Percentiles rank a stretch among this genome's conserved stretches.
Evolutionary conservation across 768 basidiomycete species (phyloP).

Genomic region (Tylopilus intermedius): DNA sequence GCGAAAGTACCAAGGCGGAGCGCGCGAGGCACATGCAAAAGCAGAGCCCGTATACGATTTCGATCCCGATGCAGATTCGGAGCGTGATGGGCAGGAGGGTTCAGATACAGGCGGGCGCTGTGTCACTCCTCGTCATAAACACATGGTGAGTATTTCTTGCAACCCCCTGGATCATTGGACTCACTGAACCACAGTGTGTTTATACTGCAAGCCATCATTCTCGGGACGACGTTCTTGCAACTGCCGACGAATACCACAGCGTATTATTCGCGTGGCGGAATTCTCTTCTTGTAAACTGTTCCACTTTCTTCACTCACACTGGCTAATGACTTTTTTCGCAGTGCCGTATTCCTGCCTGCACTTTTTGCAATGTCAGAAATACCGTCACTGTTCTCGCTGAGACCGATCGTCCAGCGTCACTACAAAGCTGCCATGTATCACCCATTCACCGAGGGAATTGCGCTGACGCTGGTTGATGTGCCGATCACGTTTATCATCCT

Average conservation of each 20-base stretch:
- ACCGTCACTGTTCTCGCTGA: slow-evolving; percentile 42
- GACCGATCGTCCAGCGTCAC: slow-evolving; percentile 43
- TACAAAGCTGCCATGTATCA: slow-evolving; percentile 46
- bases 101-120: slow-evolving; percentile 42
- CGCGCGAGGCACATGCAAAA: slow-evolving; percentile 44
- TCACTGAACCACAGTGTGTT: slow-evolving; percentile 33
- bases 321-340: slow-evolving; percentile 17
- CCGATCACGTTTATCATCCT: slow-evolving; percentile 38
- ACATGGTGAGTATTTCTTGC: slow-evolving; percentile 9
- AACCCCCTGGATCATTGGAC: not conserved
- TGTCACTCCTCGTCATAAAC: slow-evolving; percentile 31
- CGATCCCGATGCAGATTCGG: slow-evolving; percentile 43
- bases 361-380: slow-evolving; percentile 58
- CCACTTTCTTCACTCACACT: not conserved
- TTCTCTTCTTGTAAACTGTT: slow-evolving; percentile 68
- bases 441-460: slow-evolving; percentile 44
- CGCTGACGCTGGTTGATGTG: slow-evolving; percentile 44
- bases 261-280: slow-evolving; percentile 65
- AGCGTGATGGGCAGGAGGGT: slow-evolving; percentile 44
- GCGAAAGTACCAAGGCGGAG: slow-evolving; percentile 48
- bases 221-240: slow-evolving; percentile 45
- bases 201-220: slow-evolving; percentile 29
- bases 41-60: slow-evolving; percentile 46
- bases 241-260: slow-evolving; percentile 34
- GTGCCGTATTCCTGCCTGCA: slow-evolving; percentile 55